Conservation (phyloP, 208 protist genomes). For the Tritrichomonas foetus region DNA sequence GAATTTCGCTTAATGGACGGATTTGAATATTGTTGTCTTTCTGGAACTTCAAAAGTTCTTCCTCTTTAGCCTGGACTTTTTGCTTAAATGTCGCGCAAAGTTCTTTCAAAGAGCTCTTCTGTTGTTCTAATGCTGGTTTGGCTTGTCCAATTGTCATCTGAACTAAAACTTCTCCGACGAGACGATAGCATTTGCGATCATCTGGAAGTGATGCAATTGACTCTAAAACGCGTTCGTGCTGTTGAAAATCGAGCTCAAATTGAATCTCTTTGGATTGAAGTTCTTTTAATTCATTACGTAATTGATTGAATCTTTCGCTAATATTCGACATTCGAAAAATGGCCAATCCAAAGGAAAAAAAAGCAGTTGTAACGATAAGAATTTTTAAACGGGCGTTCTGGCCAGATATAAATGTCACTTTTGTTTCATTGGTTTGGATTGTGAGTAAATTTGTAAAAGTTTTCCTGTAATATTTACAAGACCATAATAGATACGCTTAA, state of each 20-base stretch:
- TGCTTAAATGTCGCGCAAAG: neutral
- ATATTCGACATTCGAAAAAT: neutral
- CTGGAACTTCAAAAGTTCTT: neutral
- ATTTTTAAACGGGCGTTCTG: too few species aligned
- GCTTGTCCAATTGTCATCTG: slow-evolving; percentile 20
- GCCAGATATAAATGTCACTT: too few species aligned
- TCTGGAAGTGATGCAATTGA: neutral
- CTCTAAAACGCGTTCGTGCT: slow-evolving; percentile 19
- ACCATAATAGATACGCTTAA: too few species aligned
- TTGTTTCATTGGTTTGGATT: too few species aligned
- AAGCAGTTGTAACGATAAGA: too few species aligned
- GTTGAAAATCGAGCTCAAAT: slow-evolving; percentile 18
- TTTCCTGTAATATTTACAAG: too few species aligned
- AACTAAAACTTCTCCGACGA: slow-evolving; percentile 37
- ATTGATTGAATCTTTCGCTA: neutral
- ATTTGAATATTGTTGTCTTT: slow-evolving; percentile 35
- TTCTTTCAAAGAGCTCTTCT: neutral
- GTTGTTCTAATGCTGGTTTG: neutral
- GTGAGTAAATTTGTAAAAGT: too few species aligned
- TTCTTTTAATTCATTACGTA: slow-evolving; percentile 20
- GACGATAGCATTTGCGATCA: neutral
- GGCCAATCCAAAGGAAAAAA: too few species aligned
- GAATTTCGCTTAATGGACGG: neutral
- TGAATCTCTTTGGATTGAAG: slow-evolving; percentile 10
- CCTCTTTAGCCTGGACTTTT: neutral